Evolutionary conservation across 768 basidiomycete genomes (phyloP).

Genomic region (Clavaria fumosa): DNA sequence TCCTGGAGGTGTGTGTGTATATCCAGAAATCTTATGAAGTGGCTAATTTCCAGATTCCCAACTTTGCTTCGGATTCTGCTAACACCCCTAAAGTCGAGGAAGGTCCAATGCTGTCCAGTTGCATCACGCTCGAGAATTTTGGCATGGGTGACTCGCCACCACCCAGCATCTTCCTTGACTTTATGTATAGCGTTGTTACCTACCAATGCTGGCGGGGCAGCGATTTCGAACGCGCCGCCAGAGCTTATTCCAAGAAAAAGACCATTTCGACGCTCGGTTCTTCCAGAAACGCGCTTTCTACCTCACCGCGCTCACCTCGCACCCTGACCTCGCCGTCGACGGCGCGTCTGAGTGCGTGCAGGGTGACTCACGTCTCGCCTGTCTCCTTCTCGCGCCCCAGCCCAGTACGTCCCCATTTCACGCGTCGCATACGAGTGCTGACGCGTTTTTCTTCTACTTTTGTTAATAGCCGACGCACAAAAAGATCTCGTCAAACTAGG

Average conservation of each 20-base stretch:
- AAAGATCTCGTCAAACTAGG: slow-evolving; percentile 54
- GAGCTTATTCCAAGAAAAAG: slow-evolving; percentile 89
- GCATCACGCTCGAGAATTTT: slow-evolving; percentile 5
- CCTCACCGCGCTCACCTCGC: slow-evolving; percentile 42
- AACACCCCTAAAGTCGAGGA: too few species aligned
- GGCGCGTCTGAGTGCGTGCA: too few species aligned
- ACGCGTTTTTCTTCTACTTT: too few species aligned
- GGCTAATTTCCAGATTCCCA: slow-evolving; percentile 5
- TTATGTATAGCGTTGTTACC: slow-evolving; percentile 3
- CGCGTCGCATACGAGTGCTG: too few species aligned
- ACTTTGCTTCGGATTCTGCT: slow-evolving; percentile 7
- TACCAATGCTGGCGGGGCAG: slow-evolving; percentile 1
- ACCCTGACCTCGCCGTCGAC: slow-evolving; percentile 38
- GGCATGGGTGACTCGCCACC: background rate
- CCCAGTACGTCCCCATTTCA: too few species aligned
- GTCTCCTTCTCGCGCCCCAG: slow-evolving; percentile 44
- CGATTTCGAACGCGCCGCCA: too few species aligned
- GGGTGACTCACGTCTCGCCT: slow-evolving; percentile 56
- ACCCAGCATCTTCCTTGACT: slow-evolving; percentile 1
- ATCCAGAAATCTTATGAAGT: background rate
- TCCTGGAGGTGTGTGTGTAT: too few species aligned
- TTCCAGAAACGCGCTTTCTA: slow-evolving; percentile 90
- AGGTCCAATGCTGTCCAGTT: background rate
- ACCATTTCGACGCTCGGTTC: slow-evolving; percentile 76
- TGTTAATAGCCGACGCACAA: slow-evolving; percentile 31